Evolutionary conservation across 768 basidiomycete species (phyloP), one percentile per base, ranked within the genome.

Genomic region (Mycena capillaripes): DNA sequence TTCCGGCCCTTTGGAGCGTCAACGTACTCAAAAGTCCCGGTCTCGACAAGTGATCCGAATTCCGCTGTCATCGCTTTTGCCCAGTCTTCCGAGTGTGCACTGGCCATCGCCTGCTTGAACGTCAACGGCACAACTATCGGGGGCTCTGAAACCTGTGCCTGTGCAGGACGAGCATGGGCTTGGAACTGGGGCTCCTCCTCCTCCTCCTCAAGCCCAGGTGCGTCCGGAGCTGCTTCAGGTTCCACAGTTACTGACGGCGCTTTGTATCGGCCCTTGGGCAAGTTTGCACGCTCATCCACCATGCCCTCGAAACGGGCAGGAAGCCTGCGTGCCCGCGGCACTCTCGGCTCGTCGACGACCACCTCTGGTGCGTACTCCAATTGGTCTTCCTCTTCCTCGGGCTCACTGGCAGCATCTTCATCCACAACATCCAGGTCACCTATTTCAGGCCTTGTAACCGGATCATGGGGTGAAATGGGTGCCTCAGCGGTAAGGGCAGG

Each of bases 121-220:
- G 56, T 48, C 42, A 58, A 46, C 12, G 66, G 65, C 11, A 66
- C 55, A 16, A 25, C 11, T 4, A 58, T 48, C 3, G 66, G 66
- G 16, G 42, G 30, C 32, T 11, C 42, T 25, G 56, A 56, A 17
- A 48, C 17, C 4, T 12, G n/a, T n/a, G n/a, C n/a, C n/a, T n/a
- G n/a, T 21, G 66, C 56, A 66, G 44, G 3, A 34, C 32, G 66
- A 8, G 55, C 56, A 8, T 66, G 65, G 2, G 42, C 66, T 66
- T 56, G 65, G 17, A 23, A n/a, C 14, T 53, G 48, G 4, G 23
- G 48, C 64, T 66, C 52, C 48, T 65, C 63, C 38, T 66, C 53
- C 65, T 66, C 65, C 65, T 66, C 65, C 53, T 61, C 60, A 56
- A 56, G 53, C 38, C 1, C 64, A 55, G 52, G 55, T 23, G 19